These are phyloP conservation scores for Blastomyces parvus DNA, from an alignment of 2,329 filamentous ascomycete genomes.

Conservation along the genomic window DNA sequence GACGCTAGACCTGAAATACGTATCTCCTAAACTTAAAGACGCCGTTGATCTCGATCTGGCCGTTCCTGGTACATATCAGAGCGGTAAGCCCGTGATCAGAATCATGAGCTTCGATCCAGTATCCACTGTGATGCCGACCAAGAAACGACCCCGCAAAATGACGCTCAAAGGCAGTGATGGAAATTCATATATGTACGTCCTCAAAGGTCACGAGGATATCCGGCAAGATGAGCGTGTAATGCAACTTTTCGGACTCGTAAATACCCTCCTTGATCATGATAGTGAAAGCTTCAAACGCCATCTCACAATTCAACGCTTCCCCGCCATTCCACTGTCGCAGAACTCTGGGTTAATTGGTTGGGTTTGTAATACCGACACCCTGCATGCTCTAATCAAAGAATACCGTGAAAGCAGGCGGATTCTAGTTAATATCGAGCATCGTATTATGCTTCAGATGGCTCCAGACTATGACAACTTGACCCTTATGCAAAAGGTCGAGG, in stretches of 20 bases:
- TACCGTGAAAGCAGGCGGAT: constrained; percentile 97
- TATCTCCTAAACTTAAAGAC: constrained; percentile 83
- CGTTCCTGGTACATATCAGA: constrained; percentile 90
- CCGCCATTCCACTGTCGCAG: constrained; percentile 93
- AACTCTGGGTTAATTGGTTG: constrained; percentile 92
- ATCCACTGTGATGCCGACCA: constrained; percentile 87
- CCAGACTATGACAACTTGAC: constrained; percentile 98
- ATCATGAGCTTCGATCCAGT: constrained; percentile 87
- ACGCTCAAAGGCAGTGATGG: constrained; percentile 85
- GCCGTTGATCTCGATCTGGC: constrained; percentile 81
- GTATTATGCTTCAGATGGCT: constrained; percentile 99
- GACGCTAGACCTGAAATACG: constrained; percentile 87
- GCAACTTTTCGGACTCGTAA: constrained; percentile 97
- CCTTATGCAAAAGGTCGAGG: constrained; percentile 99
- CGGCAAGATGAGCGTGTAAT: constrained; percentile 98
- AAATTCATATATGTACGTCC: constrained; percentile 70
- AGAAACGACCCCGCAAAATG: constrained; percentile 87
- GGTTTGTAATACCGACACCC: constrained; percentile 94
- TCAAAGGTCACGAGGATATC: constrained; percentile 99
- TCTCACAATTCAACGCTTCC: constrained; percentile 89
- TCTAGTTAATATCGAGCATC: constrained; percentile 95
- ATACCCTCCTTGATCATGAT: constrained; percentile 87
- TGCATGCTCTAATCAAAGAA: constrained; percentile 93
- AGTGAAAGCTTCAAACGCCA: constrained; percentile 96
- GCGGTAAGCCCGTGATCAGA: constrained; percentile 65